Evolutionary conservation across 805 yeast species (phyloP), one percentile per base, ranked within the genome.

Genomic region (Ogataea zsoltii): DNA sequence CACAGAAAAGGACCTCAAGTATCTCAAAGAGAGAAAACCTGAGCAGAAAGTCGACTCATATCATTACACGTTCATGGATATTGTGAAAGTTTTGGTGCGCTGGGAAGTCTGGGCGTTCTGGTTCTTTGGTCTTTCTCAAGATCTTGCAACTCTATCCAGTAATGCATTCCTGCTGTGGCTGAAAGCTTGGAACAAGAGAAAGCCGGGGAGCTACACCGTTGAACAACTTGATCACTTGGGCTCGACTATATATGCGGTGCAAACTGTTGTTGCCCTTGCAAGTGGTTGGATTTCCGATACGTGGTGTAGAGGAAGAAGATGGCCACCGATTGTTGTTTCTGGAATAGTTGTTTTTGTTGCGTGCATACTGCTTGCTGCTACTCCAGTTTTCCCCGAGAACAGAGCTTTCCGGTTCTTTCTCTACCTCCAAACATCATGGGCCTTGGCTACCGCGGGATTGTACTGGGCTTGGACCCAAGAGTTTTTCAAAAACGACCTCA

Each of bases 81-180:
- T 46, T 12, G 9, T n/a, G 12, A 18, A 21, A 28, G 44, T 30
- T 3, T 32, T 34, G 32, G 45, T 31, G 11, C 37, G 41, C 26
- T 47, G 50, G 50, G 39, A 40, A n/a, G 46, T 43, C 14, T 49
- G 53, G 51, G 48, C 48, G 7, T 49, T 49, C 29, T 46, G 48
- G 48, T 31, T 43, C 14, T 46, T 49, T 36, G 53, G 50, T 32
- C 45, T 46, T 6, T 46, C 35, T 12, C 53, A 49, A 34, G 53
- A 49, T 45, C 37, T 49, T 16, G 38, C 41, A 3, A 41, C 50
- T 2, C 44, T 49, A 15, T 32, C 44, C 9, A 45, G 33, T 14
- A 31, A 44, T 7, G 35, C 49, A 16, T 41, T 38, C n/a, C 39
- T 36, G 10, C 35, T 49, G 17, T 49, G 50, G 50, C 33, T 49